Evolutionary conservation across 768 basidiomycete species (phyloP).

Genomic region (Tulasnella sp.): DNA sequence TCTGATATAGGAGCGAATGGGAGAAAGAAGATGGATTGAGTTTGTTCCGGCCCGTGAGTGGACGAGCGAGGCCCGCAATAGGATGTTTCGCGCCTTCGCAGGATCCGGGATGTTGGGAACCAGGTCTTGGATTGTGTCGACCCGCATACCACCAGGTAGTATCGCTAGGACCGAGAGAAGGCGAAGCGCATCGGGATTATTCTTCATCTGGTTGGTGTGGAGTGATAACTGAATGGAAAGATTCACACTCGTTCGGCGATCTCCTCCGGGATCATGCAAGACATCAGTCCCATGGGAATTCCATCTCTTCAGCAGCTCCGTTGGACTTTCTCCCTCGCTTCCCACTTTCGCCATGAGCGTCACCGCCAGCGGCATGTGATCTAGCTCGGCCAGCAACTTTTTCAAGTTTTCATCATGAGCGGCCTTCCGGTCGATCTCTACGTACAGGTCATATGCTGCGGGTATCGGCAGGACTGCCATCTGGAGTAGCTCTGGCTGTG

Average conservation of each 20-base stretch:
- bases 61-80: no score
- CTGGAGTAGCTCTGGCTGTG: background rate
- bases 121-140: background rate
- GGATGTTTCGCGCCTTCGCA: no score
- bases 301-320: conserved; percentile 11
- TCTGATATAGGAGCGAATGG: background rate
- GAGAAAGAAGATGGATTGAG: background rate
- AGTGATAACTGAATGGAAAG: conserved; percentile 23
- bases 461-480: background rate
- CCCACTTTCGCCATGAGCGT: conserved; percentile 27
- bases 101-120: background rate
- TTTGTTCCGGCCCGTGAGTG: no score
- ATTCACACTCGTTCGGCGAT: conserved; percentile 20
- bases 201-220: conserved; percentile 19
- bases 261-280: background rate
- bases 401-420: conserved; percentile 22
- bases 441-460: conserved; percentile 19
- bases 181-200: conserved; percentile 19
- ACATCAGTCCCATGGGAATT: conserved; percentile 1
- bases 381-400: conserved; percentile 23
- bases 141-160: conserved; percentile 23
- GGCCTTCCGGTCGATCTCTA: conserved; percentile 20
- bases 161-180: conserved; percentile 24
- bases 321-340: conserved; percentile 9
- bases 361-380: conserved; percentile 28